Evolutionary conservation across 768 basidiomycete genomes (phyloP), one percentile per base, ranked within the genome.

Genomic region (Austroboletus festivus): DNA sequence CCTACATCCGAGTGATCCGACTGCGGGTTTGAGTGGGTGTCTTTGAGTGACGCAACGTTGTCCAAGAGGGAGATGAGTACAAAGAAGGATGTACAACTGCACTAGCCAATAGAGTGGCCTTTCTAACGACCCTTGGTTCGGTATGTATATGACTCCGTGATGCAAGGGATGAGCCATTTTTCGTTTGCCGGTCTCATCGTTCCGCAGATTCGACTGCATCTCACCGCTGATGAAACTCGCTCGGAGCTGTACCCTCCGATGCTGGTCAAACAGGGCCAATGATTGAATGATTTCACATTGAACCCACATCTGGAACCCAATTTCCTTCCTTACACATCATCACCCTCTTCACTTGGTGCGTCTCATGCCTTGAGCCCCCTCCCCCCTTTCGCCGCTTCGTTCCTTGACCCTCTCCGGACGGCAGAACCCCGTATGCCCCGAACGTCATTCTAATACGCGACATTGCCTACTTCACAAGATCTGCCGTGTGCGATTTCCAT

Each of bases 401-500:
- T 56, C 57, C 53, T 20, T 39, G 40, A 43, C 50, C 31, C 44
- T 48, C 46, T 15, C 12, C 24, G 44, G 22, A 22, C 20, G 37
- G 37, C 13, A 44, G 22, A 34, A 38, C n/a, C 47, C 22, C 26
- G 22, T 35, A 41, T 19, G 18, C 37, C 39, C 42, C 42, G 46
- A 44, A 62, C 49, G 49, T 63, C 61, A 54, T 46, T 34, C 43
- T 31, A 50, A 47, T 33, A 26, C 28, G 16, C n/a, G n/a, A 43
- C 38, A 39, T 58, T 61, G 22, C 43, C 50, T 58, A 49, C 42
- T 48, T 58, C 60, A 56, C 62, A 62, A 51, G 62, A 64, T 62
- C 61, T 62, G 56, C 44, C 34, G 51, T 31, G 46, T 50, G 39
- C 47, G 56, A 58, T 61, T 48, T 49, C 31, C 41, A 51, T 54